Base-by-base conservation (phyloP, 148 eudicot species). In the Cornus kousa region DNA sequence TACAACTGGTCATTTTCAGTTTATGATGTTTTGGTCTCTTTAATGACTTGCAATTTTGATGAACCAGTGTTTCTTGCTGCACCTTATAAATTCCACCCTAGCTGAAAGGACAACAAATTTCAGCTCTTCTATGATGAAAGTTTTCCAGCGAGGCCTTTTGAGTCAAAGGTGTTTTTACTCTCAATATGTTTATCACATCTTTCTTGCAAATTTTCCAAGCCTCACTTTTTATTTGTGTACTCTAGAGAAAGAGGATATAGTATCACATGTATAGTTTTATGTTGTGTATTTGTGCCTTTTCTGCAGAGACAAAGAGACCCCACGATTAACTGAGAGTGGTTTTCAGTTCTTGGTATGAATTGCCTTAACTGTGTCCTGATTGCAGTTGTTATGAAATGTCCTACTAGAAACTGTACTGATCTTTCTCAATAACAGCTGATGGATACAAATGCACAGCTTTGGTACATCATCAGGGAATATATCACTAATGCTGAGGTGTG, bases 401-500 rank as follows among this genome's bases (percentile, higher is more conserved):
- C 28, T 72, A 20, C 50, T 14, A 35, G 40, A 35, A n/a, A 7
- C 74, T 77, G 40, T 75, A 46, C 71, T 86, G 43, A 80, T 76
- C 12, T 80, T 20, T 83, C 81, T 73, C 5, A 86, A 22, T 83
- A 75, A 80, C 97, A 95, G 97, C 87, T 95, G 87, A 93, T 95
- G 99, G 99, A 95, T 77, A 95, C 97, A 82, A 95, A 93, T 83
- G 95, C 97, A 77, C 99, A 95, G 83, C 97, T 95, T 64, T 95
- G 98, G 99, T 95, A 95, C 84, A 93, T 95, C 80, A 87, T 95
- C 80, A 91, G 99, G 84, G 99, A 95, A 82, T 95, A 95, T 80
- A 95, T 95, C 69, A 86, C 90, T 60, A 92, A 95, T 79, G 89
- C 97, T 60, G 99, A 95, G 99, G 99, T 95, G 85, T 79, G 74